Base-by-base conservation (phyloP, 208 protist species). In the Wallacemonas rigidus region DNA sequence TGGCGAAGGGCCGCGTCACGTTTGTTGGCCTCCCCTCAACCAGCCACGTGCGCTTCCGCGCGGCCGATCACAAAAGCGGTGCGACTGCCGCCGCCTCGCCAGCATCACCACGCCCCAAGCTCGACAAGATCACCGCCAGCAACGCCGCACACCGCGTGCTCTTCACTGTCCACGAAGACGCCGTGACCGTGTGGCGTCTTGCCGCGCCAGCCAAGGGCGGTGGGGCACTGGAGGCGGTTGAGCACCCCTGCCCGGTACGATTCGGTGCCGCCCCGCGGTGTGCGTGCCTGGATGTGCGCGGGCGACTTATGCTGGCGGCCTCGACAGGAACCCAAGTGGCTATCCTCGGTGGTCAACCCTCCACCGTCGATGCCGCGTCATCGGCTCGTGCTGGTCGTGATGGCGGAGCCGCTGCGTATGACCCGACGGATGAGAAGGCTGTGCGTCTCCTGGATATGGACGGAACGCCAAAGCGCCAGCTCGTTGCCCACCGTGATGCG, bases 401-500 rank as follows among this genome's bases (percentile, higher is more conserved):
- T 50, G 35, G 67, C 48, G 63, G 41, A 38, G 48, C 39, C 14
- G 40, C 41, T 2, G 40, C 64, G 9, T 78, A 72, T 62, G 80
- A 88, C 71, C 64, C 84, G 0, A 90, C 89, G 39, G 81, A 82
- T 11, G 75, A 89, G 56, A 80, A 83, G 7, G 74, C 83, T 4
- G 91, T 89, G 72, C 93, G 80, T 56, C 83, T 84, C 35, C 95
- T 97, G 48, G 89, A 96, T 17, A 44, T 86, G 43, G 75, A 79
- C 44, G 67, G 76, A 50, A 72, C 89, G 77, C 62, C 68, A 65
- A 74, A 97, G 88, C 76, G 76, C 58, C 51, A 81, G 41, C 43
- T 98, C 4, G 35, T 87, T 2, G 91, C 88, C 68, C 94, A 98
- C 69, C 80, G 89, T 14, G 69, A 86, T 5, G 98, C 98, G 79